Evolutionary conservation across 805 yeast species (phyloP).

Genomic region (Suhomyces prunicola): DNA sequence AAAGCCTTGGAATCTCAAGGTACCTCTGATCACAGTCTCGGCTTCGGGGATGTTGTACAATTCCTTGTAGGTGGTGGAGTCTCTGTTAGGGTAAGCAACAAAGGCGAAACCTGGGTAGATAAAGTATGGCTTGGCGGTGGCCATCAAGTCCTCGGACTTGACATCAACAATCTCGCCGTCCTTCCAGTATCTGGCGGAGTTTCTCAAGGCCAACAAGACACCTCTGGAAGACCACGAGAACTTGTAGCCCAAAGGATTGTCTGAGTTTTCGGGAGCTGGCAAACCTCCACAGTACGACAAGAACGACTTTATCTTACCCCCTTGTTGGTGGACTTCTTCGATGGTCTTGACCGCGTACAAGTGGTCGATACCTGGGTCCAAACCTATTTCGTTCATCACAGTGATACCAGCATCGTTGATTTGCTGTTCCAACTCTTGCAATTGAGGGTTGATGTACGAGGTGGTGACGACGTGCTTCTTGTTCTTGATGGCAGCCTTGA

Average conservation of each 20-base stretch:
- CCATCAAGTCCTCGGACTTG: constrained; percentile 89
- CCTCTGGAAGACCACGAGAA: constrained; percentile 99
- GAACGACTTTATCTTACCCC: constrained; percentile 93
- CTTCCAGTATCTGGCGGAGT: constrained; percentile 84
- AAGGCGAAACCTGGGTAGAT: constrained; percentile 94
- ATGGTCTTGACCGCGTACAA: constrained; percentile 97
- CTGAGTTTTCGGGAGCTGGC: constrained; percentile 97
- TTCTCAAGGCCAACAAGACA: constrained; percentile 91
- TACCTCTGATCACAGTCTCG: constrained; percentile 93
- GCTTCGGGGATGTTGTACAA: constrained; percentile 96
- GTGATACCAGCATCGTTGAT: constrained; percentile 93
- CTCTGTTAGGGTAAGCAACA: constrained; percentile 97
- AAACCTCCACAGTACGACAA: constrained; percentile 98
- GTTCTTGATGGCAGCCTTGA: constrained; percentile 85
- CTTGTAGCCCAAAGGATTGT: constrained; percentile 97
- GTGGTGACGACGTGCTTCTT: constrained; percentile 90
- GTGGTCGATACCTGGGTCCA: constrained; percentile 98
- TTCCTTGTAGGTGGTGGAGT: constrained; percentile 90
- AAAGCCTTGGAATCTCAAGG: constrained; percentile 97
- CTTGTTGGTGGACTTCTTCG: constrained; percentile 87
- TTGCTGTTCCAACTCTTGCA: constrained; percentile 79
- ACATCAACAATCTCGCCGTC: constrained; percentile 80
- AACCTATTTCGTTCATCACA: constrained; percentile 97
- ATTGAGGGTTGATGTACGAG: constrained; percentile 92
- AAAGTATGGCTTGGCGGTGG: constrained; percentile 89